Evolutionary conservation across 139 green algal species (phyloP).

Genomic region (Closterium sp.): DNA sequence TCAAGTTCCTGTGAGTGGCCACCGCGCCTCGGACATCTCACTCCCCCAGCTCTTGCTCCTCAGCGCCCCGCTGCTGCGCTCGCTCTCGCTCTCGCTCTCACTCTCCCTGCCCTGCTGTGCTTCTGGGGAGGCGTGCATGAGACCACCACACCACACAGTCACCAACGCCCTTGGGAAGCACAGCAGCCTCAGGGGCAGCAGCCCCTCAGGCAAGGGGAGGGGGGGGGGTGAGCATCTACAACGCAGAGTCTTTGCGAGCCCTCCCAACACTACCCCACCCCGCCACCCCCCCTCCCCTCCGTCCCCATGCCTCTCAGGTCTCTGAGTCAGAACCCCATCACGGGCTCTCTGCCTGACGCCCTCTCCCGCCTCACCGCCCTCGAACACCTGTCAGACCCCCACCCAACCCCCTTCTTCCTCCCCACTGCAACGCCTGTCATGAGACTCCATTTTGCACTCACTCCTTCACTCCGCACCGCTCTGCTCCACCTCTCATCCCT

Average conservation of each 20-base stretch:
- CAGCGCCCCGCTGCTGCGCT: no score
- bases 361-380: background rate
- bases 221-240: no score
- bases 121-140: no score
- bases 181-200: no score
- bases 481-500: background rate
- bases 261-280: background rate
- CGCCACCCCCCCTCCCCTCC: no score
- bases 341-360: background rate
- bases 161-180: no score
- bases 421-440: background rate
- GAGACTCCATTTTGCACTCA: background rate
- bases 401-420: no score
- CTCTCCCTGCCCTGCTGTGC: no score
- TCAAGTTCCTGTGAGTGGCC: background rate
- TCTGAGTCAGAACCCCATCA: background rate
- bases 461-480: background rate
- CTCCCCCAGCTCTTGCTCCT: background rate
- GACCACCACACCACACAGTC: no score
- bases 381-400: background rate
- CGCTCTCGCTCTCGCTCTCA: background rate
- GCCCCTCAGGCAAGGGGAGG: no score
- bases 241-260: no score
- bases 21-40: no score
- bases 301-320: background rate